phyloP scores from a whole-genome alignment of 805 yeast genomes.

The Blastobotrys robertii region DNA sequence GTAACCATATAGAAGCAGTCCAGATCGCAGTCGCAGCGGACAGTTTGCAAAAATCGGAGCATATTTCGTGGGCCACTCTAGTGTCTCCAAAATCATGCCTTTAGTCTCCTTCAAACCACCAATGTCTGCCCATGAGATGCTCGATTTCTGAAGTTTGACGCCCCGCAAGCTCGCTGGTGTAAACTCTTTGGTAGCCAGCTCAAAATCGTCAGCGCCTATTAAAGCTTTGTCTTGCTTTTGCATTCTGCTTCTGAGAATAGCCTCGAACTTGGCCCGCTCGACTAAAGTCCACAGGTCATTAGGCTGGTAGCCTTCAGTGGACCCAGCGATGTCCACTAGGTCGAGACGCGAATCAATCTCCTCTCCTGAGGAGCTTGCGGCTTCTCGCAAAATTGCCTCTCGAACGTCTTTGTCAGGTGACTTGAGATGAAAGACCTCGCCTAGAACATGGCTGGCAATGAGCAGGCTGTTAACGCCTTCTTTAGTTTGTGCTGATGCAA shows the following conservation, averaged over 20 bases:
- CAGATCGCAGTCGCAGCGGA: conserved; percentile 81
- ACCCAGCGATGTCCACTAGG: conserved; percentile 43
- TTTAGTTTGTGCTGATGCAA: conserved; percentile 56
- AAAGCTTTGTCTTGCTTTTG: conserved; percentile 2
- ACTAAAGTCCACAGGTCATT: conserved; percentile 63
- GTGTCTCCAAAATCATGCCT: conserved; percentile 64
- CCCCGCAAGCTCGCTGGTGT: conserved; percentile 80
- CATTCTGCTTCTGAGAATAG: conserved; percentile 18
- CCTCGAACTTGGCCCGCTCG: conserved; percentile 43
- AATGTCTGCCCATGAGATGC: conserved; percentile 73
- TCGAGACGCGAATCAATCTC: conserved; percentile 34
- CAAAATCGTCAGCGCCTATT: conserved; percentile 32
- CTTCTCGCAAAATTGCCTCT: conserved; percentile 35
- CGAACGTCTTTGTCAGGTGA: conserved; percentile 65
- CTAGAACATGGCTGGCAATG: conserved; percentile 61
- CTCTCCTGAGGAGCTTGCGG: conserved; percentile 29
- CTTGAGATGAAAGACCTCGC: conserved; percentile 46
- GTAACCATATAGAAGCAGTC: conserved; percentile 83
- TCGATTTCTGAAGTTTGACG: conserved; percentile 71
- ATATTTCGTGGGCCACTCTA: conserved; percentile 96
- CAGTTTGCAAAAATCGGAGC: conserved; percentile 90
- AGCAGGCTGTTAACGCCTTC: conserved; percentile 54
- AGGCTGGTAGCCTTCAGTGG: conserved; percentile 86
- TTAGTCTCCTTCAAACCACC: conserved; percentile 83
- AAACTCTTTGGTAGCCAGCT: conserved; percentile 52